Base-by-base conservation (phyloP, 306 rosid genomes). In the Vigna reflexopilosa region DNA sequence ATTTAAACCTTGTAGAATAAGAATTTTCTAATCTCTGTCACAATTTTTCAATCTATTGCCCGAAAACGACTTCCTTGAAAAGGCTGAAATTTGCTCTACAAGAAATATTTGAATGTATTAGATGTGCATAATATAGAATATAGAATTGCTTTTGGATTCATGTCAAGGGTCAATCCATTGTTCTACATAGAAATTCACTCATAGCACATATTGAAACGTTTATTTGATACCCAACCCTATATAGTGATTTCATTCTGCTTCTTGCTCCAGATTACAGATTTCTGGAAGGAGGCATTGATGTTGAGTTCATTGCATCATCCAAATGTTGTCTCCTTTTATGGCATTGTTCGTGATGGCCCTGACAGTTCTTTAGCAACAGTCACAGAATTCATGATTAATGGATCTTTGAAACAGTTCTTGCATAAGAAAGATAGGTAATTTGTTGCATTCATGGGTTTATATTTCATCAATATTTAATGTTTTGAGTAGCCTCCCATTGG, bases 301-400 rank as follows among this genome's bases (percentile, higher is more conserved):
- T 86, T 96, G 50, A 89, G 99, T 81, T 96, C 99, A 50, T 84
- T 96, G 76, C 99, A 96, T 81, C 99, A 96, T 86, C 99, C 99
- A 75, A 96, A 96, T 82, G 99, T 96, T 78, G 99, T 96, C 77
- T 90, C 99, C 67, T 91, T 96, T 70, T 96, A 96, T 72, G 99
- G 99, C 54, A 96, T 96, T 84, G 99, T 96, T 42, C 98, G 99
- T 42, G 97, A 96, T 83, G 99, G 99, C 75, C 98, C 99, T 68
- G 99, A 93, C 80, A 96, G 99, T 63, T 90, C 98, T 64, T 87
- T 96, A 84, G 99, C 99, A 56, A 96, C 99, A 30, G 93, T 96
- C 80, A 96, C 99, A 2, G 99, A 96, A 62, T 96, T 96, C 93
- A 96, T 93, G 99, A 81, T 96, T 65, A 96, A 96, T 87, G 99